phyloP scores from a whole-genome alignment of 1,139 yeast species.

The Taphrina communis region DNA sequence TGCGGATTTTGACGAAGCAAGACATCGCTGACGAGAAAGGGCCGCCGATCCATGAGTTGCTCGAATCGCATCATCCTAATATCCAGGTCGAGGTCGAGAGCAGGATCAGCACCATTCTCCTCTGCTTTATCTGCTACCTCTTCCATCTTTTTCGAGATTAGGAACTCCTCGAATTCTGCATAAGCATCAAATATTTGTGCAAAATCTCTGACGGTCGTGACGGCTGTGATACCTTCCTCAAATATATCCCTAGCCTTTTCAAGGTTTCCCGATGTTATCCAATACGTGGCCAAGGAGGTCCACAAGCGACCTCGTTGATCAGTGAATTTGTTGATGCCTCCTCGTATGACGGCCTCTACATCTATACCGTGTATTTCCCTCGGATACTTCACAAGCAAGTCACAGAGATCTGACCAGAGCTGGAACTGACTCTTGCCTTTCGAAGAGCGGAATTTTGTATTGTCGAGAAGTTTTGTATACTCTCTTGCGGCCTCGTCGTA shows the following conservation, averaged over 20 bases:
- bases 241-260: conserved; percentile 59
- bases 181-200: conserved; percentile 67
- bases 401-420: conserved; percentile 60
- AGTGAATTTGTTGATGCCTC: conserved; percentile 60
- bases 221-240: conserved; percentile 57
- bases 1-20: conserved; percentile 67
- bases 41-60: conserved; percentile 61
- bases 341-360: conserved; percentile 54
- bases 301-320: conserved; percentile 65
- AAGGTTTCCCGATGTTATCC: conserved; percentile 53
- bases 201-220: conserved; percentile 67
- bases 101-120: conserved; percentile 43
- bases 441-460: conserved; percentile 52
- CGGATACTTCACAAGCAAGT: conserved; percentile 53
- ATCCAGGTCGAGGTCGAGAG: conserved; percentile 53
- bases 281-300: conserved; percentile 60
- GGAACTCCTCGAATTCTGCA: conserved; percentile 65
- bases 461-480: conserved; percentile 51
- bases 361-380: conserved; percentile 45
- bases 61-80: conserved; percentile 62
- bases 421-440: conserved; percentile 55
- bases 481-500: conserved; percentile 50
- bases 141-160: conserved; percentile 55
- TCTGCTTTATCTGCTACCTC: conserved; percentile 48
- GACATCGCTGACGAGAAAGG: conserved; percentile 68